Percentiles rank a stretch among this genome's conserved stretches.
Evolutionary conservation across 1,139 yeast genomes (phyloP).

Genomic region (Scheffersomyces lignicola): DNA sequence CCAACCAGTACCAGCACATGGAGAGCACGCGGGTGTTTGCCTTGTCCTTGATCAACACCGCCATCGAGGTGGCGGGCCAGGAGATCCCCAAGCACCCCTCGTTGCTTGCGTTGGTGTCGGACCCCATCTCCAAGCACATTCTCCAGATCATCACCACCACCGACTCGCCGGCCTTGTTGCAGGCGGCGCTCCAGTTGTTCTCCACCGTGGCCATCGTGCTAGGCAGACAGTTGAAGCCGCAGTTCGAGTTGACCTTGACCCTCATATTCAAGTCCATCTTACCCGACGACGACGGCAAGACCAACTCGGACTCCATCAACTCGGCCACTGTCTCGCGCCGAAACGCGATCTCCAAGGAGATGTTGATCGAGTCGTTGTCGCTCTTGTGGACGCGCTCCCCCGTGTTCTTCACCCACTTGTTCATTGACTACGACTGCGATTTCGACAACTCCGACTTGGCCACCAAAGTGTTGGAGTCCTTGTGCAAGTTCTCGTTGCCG

Average conservation of each 20-base stretch:
- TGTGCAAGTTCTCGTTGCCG: constrained; percentile 77
- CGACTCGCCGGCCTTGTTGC: constrained; percentile 67
- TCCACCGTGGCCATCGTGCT: constrained; percentile 63
- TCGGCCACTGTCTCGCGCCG: constrained; percentile 27
- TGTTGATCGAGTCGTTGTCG: constrained; percentile 80
- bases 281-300: constrained; percentile 29
- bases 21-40: constrained; percentile 88
- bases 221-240: constrained; percentile 60
- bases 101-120: constrained; percentile 67
- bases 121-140: constrained; percentile 79
- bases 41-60: constrained; percentile 68
- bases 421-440: constrained; percentile 87
- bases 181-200: constrained; percentile 74
- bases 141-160: constrained; percentile 75
- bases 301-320: constrained; percentile 26
- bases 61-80: constrained; percentile 79
- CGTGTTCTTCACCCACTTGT: constrained; percentile 70
- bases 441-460: constrained; percentile 83
- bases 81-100: constrained; percentile 66
- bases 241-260: constrained; percentile 64
- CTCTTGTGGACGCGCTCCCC: constrained; percentile 85
- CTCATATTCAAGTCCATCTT: constrained; percentile 57
- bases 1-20: constrained; percentile 80
- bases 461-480: constrained; percentile 63
- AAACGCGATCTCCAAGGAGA: constrained; percentile 57